Evolutionary conservation across 805 yeast genomes (phyloP).

Genomic region (Saturnispora zaruensis): DNA sequence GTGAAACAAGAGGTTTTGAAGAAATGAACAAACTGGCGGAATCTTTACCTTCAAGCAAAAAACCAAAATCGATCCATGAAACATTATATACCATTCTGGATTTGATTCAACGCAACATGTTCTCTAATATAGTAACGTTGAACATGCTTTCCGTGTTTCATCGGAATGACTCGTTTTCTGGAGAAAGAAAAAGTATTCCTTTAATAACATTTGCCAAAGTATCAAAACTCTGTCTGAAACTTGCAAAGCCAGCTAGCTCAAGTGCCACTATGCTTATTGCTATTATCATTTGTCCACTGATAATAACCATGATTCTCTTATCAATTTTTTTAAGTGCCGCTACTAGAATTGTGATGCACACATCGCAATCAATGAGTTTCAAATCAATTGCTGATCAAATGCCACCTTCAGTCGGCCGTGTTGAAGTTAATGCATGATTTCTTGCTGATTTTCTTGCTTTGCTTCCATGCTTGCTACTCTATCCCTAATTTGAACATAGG

Average conservation of each 20-base stretch:
- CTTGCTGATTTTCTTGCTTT: constrained; percentile 13
- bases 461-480: constrained; percentile 35
- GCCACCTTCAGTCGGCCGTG: constrained; percentile 29
- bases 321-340: background rate
- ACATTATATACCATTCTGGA: background rate
- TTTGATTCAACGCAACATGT: background rate
- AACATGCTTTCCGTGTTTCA: background rate
- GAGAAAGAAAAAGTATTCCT: background rate
- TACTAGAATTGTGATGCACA: background rate
- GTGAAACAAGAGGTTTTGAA: background rate
- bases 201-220: background rate
- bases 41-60: background rate
- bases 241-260: background rate
- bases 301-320: constrained; percentile 4
- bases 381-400: constrained; percentile 23
- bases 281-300: constrained; percentile 1
- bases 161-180: background rate
- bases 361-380: background rate
- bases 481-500: constrained; percentile 67
- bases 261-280: background rate
- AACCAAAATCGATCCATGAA: background rate
- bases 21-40: background rate
- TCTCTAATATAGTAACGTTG: background rate
- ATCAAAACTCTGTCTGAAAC: no score
- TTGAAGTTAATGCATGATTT: constrained; percentile 13